Conservation (phyloP, 75 land plant species). For the Pseudotsuga menziesii region DNA sequence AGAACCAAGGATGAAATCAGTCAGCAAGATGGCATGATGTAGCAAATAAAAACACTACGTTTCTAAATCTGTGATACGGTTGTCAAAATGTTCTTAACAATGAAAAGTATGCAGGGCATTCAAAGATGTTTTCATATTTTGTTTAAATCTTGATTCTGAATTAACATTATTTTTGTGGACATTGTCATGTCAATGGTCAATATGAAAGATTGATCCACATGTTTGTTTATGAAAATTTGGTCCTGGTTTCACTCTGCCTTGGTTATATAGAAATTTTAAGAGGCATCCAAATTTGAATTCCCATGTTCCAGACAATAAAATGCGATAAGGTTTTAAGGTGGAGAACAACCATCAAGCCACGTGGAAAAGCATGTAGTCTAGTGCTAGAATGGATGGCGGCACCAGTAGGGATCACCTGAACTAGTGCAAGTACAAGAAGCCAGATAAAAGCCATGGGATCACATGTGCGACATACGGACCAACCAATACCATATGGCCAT, state of each 20-base stretch:
- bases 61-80: neutral
- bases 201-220: neutral
- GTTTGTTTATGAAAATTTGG: neutral
- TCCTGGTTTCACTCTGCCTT: neutral
- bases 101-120: neutral
- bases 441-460: neutral
- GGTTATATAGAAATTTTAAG: neutral
- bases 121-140: conserved; percentile 3
- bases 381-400: neutral
- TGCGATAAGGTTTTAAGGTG: neutral
- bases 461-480: too few relatives aligned
- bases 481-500: too few relatives aligned
- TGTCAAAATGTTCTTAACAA: neutral
- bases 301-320: neutral
- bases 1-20: neutral
- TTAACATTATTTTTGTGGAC: neutral
- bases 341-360: neutral
- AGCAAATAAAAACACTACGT: neutral
- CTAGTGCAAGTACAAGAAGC: neutral
- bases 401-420: neutral
- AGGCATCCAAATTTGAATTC: neutral
- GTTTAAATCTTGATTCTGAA: neutral
- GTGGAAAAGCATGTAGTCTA: neutral
- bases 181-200: neutral
- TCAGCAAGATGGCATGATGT: neutral